Percentiles rank a stretch among this genome's conserved stretches.
These are phyloP conservation scores for Lichtheimia corymbifera DNA, from an alignment of 371 early-diverging fungal species.

Conservation along the genomic window DNA sequence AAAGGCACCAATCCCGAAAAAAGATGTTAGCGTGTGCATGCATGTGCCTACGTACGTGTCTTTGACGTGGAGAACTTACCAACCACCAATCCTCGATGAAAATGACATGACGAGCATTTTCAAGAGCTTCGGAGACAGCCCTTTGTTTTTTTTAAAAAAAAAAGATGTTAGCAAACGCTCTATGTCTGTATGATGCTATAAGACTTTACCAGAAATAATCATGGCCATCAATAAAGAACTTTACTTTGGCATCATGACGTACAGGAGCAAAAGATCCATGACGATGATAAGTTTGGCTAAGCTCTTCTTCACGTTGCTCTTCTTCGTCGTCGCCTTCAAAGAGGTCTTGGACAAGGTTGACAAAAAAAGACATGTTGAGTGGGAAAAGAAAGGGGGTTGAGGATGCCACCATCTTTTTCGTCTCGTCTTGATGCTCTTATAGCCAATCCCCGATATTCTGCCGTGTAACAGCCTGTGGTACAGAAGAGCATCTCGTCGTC, in stretches of 20 bases:
- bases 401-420: neutral
- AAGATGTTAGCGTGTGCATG: neutral
- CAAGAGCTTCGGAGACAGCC: conserved; percentile 78
- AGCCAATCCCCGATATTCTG: too few species aligned
- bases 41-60: too few species aligned
- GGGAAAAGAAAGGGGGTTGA: neutral
- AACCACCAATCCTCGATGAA: conserved; percentile 95
- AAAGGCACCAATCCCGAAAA: conserved; percentile 5
- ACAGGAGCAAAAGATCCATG: conserved; percentile 83
- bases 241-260: conserved; percentile 63
- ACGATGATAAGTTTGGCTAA: conserved; percentile 54
- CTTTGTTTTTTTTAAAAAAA: conserved; percentile 24
- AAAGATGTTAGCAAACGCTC: too few species aligned
- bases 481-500: too few species aligned
- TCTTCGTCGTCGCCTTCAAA: conserved; percentile 17
- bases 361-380: conserved; percentile 9
- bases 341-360: conserved; percentile 5
- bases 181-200: neutral
- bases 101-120: conserved; percentile 71
- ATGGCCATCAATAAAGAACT: conserved; percentile 84
- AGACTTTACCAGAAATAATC: conserved; percentile 69
- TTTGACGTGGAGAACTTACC: conserved; percentile 34
- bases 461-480: too few species aligned
- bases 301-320: conserved; percentile 41
- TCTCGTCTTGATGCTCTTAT: too few species aligned